Evolutionary conservation across 1,139 yeast genomes (phyloP), one percentile per base, ranked within the genome.

Genomic region (Debaryomyces subglobosus): DNA sequence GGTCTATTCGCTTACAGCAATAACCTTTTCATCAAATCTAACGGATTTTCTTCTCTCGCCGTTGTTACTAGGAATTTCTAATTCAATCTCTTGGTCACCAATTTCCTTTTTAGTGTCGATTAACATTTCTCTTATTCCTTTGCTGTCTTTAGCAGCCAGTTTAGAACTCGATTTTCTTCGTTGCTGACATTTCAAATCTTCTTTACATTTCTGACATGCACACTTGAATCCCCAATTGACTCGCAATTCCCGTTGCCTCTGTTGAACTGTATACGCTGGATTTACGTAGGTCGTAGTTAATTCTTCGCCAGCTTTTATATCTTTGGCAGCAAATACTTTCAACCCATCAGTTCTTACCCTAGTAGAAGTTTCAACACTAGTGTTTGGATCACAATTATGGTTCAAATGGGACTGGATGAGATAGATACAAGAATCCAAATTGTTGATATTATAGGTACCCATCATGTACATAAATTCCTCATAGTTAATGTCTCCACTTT

Each of bases 151-250:
- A 34, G 56, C 50, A 18, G 53, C 51, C 3, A 53, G 47, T 8
- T 59, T 56, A 12, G 59, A 45, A 39, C 69, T 64, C 1, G 77
- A 70, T 53, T 72, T 71, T 48, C 76, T 61, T 46, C 73, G 58
- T 23, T 73, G 74, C 47, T 71, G 74, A 2, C 51, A 55, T 48
- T 73, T 67, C 42, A 76, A 68, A 53, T 87, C 96, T 5, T 68
- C 69, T 57, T 79, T 78, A 65, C 96, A 89, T 53, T 86, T 80
- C 8, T 64, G 56, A 63, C 96, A 89, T 23, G 64, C 68, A 64
- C 96, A 89, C n/a, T 78, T 60, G 63, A 89, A 89, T 4, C 96
- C 96, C 90, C 91, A 89, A 58, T 86, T 85, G n/a, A 84, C 83
- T 49, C 92, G 70, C 45, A 89, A 69, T 53, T 81, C 85, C 52